phyloP scores from a whole-genome alignment of 805 yeast species.

The Nakazawaea anatomiae region DNA sequence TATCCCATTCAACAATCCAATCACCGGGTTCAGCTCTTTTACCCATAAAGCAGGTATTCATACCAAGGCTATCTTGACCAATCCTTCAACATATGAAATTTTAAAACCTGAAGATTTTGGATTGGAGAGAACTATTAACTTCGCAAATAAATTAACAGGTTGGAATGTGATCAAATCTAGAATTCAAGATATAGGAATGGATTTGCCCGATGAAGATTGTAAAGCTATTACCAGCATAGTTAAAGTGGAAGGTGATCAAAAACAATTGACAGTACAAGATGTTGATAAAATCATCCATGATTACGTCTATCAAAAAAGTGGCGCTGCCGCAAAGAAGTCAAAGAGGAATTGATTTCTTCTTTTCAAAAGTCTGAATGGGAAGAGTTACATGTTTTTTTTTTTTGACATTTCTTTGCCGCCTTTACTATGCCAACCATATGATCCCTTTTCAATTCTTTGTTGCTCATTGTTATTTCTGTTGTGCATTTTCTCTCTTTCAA shows the following conservation, averaged over 20 bases:
- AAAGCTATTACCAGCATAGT: conserved; percentile 51
- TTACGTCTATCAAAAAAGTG: conserved; percentile 29
- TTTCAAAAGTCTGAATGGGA: too few relatives aligned
- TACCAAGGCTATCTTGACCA: conserved; percentile 56
- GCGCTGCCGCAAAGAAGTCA: conserved; percentile 27
- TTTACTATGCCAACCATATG: too few relatives aligned
- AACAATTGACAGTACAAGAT: conserved; percentile 55
- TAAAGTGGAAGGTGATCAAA: conserved; percentile 52
- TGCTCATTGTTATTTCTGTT: too few relatives aligned
- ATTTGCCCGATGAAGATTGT: conserved; percentile 50
- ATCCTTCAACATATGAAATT: conserved; percentile 59
- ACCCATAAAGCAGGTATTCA: conserved; percentile 63
- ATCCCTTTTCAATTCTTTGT: not conserved
- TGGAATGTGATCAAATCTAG: conserved; percentile 60
- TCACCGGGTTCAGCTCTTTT: conserved; percentile 60
- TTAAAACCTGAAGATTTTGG: conserved; percentile 55
- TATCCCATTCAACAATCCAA: conserved; percentile 57
- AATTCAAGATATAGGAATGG: conserved; percentile 53
- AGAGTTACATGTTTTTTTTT: not conserved
- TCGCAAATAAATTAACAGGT: conserved; percentile 56
- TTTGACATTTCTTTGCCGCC: not conserved
- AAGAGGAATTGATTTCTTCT: not conserved
- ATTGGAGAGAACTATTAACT: conserved; percentile 54
- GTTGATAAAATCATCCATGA: conserved; percentile 55
- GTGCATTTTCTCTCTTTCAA: not conserved